These are phyloP conservation scores for Plasmopara muralis DNA, from an alignment of 352 stramenopile species.

Conservation along the genomic window DNA sequence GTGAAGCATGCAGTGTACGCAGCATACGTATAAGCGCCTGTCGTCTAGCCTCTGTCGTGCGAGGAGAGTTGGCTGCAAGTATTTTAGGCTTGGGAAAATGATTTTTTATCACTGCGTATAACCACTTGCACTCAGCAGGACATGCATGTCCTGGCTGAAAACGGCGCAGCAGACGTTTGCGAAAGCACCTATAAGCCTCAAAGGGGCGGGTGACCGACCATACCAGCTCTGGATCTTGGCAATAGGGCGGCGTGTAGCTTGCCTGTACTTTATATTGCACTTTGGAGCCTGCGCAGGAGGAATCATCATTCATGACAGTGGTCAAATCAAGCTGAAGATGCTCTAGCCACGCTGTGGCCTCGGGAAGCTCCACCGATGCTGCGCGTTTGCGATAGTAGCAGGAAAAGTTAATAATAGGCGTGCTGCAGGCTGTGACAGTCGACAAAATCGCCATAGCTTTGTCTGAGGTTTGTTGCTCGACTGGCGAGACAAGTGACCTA, in stretches of 20 bases:
- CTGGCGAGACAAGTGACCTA: constrained; percentile 4
- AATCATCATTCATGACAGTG: constrained; percentile 7
- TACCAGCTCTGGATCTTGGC: constrained; percentile 12
- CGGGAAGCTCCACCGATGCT: constrained; percentile 23
- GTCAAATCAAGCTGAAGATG: constrained; percentile 20
- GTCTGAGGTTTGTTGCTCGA: not conserved
- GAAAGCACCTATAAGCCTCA: constrained; percentile 40
- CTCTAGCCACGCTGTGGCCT: constrained; percentile 27
- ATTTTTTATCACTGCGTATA: constrained; percentile 32
- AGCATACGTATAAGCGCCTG: constrained; percentile 26
- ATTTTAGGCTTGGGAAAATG: constrained; percentile 29
- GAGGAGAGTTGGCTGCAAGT: constrained; percentile 19
- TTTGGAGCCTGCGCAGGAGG: constrained; percentile 2
- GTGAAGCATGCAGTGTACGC: constrained; percentile 19
- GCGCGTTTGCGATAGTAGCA: constrained; percentile 26
- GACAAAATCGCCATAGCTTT: constrained; percentile 19
- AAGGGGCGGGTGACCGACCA: constrained; percentile 29
- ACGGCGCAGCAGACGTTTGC: constrained; percentile 21
- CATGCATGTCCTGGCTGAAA: constrained; percentile 23
- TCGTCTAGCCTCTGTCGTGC: constrained; percentile 20
- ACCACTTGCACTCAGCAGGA: constrained; percentile 30
- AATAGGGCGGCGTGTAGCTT: constrained; percentile 18
- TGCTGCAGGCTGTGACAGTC: constrained; percentile 12
- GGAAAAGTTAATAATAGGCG: constrained; percentile 26
- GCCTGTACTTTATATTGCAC: constrained; percentile 24